These are phyloP conservation scores for Backusella mclennaniae DNA, from an alignment of 192 early-diverging fungal genomes.

Conservation along the genomic window DNA sequence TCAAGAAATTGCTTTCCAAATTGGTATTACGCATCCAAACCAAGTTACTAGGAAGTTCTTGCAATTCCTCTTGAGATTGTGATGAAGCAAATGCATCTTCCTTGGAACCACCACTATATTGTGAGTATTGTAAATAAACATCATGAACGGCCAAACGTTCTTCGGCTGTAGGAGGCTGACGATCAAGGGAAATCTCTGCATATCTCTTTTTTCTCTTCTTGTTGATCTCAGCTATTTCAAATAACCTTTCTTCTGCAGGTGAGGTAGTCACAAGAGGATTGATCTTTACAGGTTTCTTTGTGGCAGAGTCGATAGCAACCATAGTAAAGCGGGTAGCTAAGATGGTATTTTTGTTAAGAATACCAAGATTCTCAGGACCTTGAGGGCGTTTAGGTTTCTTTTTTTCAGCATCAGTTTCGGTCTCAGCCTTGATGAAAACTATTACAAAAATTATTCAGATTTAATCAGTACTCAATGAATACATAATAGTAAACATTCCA, in stretches of 20 bases:
- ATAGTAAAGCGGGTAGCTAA: conserved; percentile 85
- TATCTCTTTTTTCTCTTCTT: conserved; percentile 51
- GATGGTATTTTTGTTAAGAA: conserved; percentile 46
- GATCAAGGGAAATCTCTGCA: conserved; percentile 50
- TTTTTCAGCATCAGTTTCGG: conserved; percentile 24
- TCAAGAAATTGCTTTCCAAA: conserved; percentile 49
- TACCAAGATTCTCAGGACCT: conserved; percentile 14
- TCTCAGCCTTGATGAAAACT: conserved; percentile 68
- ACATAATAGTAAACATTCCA: not conserved
- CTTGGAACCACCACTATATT: conserved; percentile 45
- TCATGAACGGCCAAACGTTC: conserved; percentile 80
- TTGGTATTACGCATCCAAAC: conserved; percentile 31
- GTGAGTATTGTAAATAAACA: conserved; percentile 68
- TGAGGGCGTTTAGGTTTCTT: not conserved
- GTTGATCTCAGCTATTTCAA: conserved; percentile 62
- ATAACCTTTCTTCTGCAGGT: conserved; percentile 70
- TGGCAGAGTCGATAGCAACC: conserved; percentile 79
- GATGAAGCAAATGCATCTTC: conserved; percentile 12
- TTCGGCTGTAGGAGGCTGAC: conserved; percentile 73
- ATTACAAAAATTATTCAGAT: not conserved
- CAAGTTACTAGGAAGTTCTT: conserved; percentile 16
- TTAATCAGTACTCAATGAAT: not conserved
- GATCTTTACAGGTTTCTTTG: conserved; percentile 67
- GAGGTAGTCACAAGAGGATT: conserved; percentile 76
- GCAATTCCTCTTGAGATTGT: conserved; percentile 5